Percentiles rank a stretch among this genome's conserved stretches.
Conservation (phyloP, 305 asterid genomes). For the Solanum hybrid region DNA sequence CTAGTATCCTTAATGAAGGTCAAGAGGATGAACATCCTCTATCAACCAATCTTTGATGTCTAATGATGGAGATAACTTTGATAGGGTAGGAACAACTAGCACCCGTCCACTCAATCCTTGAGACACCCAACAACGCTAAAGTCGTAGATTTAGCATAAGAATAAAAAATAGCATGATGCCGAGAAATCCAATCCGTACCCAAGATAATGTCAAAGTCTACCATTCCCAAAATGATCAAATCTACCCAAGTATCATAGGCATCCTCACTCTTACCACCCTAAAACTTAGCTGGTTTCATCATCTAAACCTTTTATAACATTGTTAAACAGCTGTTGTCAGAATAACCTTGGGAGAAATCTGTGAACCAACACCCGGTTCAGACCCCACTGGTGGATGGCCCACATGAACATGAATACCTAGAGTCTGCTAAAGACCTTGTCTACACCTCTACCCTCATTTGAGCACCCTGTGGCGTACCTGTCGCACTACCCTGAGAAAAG, state of each 20-base stretch:
- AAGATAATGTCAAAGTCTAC: not conserved
- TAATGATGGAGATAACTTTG: not conserved
- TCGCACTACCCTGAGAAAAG: not conserved
- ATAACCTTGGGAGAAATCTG: not conserved
- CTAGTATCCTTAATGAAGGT: not conserved
- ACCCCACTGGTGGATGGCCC: too few species aligned
- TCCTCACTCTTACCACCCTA: not conserved
- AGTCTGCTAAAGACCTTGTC: not conserved
- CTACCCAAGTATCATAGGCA: not conserved
- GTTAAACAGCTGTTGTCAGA: not conserved
- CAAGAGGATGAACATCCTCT: not conserved
- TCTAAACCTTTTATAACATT: not conserved
- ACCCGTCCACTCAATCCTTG: not conserved
- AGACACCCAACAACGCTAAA: not conserved
- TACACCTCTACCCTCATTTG: too few species aligned
- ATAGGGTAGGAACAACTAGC: not conserved
- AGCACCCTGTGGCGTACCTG: not conserved
- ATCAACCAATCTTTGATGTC: not conserved
- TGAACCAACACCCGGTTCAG: not conserved
- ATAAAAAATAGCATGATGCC: not conserved
- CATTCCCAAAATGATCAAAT: not conserved
- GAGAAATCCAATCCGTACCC: too few species aligned
- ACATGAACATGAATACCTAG: not conserved
- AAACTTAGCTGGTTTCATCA: not conserved
- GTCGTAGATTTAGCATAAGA: not conserved